Evolutionary conservation across 352 stramenopile genomes (phyloP), one percentile per base, ranked within the genome.

Genomic region (Thraustochytrium sp.): DNA sequence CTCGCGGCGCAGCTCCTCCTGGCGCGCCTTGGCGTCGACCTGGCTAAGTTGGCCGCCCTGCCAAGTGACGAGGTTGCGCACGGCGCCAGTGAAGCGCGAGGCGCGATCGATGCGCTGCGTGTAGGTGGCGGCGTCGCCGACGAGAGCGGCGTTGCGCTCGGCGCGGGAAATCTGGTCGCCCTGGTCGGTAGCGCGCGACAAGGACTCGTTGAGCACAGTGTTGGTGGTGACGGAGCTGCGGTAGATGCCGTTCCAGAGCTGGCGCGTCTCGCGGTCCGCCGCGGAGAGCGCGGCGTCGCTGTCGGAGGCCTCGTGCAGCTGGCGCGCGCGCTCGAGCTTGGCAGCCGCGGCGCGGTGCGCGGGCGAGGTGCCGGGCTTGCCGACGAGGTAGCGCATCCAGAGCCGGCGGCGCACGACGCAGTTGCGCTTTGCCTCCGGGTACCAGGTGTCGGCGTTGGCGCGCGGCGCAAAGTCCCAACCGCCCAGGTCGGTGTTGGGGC

Each of bases 211-310:
- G 3, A 80, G 23, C 8, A 80, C 18, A 3, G 26, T 51, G 26
- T 80, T 80, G n/a, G 68, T 80, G 23, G 48, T 64, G 21, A 63
- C 46, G 5, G 68, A 55, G 48, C 37, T 80, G 18, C 34, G 31
- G 38, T 80, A 63, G 31, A 80, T 80, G 26, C 44, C 40, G 31
- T 72, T 42, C 68, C 68, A 80, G 13, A 80, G 68, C n/a, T 80
- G 38, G 5, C 44, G 36, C 16, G 62, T 75, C 26, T 75, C 59
- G 36, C 59, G 62, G n/a, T 75, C 62, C 3, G 62, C 38, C 23
- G 38, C 5, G 0, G 62, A 23, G 5, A 54, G 16, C 38, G 62
- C 37, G 16, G 62, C 9, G 16, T 75, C 29, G 40, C 18, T 55
- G 23, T 75, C 40, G 26, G 46, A 44, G 40, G 59, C 40, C 46